These are phyloP conservation scores for Lasiosphaeriaceae sp. DNA, from an alignment of 495 filamentous ascomycete species.

Conservation along the genomic window DNA sequence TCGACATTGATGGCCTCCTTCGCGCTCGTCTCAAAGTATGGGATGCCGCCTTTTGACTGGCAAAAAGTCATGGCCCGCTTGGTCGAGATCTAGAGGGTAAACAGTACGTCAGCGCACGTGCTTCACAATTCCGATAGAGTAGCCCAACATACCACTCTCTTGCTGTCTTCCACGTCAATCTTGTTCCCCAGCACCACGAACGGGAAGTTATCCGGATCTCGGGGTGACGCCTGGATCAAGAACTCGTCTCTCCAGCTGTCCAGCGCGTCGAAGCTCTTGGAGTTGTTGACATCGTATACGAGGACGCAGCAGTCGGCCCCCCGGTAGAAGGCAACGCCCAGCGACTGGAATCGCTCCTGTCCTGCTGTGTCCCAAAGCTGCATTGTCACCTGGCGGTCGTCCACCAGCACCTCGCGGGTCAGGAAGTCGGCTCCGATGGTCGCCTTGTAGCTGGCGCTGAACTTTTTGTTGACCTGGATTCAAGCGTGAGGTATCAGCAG, in stretches of 20 bases:
- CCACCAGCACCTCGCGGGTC: constrained; percentile 95
- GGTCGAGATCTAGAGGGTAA: constrained; percentile 64
- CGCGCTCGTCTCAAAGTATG: constrained; percentile 98
- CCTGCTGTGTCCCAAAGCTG: constrained; percentile 99
- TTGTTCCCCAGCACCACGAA: constrained; percentile 99
- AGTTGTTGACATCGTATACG: constrained; percentile 98
- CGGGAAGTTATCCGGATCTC: constrained; percentile 95
- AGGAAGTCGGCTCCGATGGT: constrained; percentile 99
- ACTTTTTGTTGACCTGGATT: constrained; percentile 96
- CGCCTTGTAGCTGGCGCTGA: constrained; percentile 98
- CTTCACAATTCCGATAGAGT: not conserved
- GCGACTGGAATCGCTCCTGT: constrained; percentile 94
- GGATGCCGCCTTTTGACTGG: constrained; percentile 92
- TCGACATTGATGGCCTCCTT: constrained; percentile 99
- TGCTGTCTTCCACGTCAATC: constrained; percentile 97
- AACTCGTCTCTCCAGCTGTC: constrained; percentile 99
- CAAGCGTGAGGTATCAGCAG: constrained; percentile 6
- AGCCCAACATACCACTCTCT: constrained; percentile 66
- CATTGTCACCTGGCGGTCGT: constrained; percentile 97
- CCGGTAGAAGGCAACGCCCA: constrained; percentile 97
- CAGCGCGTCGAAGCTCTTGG: constrained; percentile 96
- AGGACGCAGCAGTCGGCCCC: constrained; percentile 98
- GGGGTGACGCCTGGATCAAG: constrained; percentile 91
- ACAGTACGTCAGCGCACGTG: constrained; percentile 5
- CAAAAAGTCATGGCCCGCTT: constrained; percentile 97